Conservation (phyloP, 768 basidiomycete species). For the Lactarius psammicola region DNA sequence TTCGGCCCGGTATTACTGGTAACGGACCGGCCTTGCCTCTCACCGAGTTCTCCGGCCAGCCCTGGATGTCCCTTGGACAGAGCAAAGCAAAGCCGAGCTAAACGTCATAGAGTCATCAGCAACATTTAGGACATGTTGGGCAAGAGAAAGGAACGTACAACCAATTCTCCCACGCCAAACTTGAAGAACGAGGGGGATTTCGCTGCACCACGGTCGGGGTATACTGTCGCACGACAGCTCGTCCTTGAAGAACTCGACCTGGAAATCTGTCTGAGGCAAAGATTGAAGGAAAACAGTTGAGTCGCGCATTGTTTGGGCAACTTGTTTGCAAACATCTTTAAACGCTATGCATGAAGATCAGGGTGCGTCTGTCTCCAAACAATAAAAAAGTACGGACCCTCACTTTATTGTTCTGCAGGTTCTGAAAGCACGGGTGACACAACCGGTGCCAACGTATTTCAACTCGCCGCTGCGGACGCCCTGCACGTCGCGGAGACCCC, state of each 20-base stretch:
- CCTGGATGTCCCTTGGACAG: too few species aligned
- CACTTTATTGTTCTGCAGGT: slow-evolving; percentile 9
- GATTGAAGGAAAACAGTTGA: slow-evolving; percentile 43
- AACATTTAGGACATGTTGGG: neutral
- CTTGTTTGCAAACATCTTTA: slow-evolving; percentile 40
- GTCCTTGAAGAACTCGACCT: slow-evolving; percentile 44
- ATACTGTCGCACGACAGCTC: slow-evolving; percentile 29
- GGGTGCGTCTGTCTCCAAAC: neutral
- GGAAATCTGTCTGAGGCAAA: slow-evolving; percentile 44
- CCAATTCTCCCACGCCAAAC: neutral
- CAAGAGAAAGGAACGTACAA: slow-evolving; percentile 1
- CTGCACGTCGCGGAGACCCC: slow-evolving; percentile 43
- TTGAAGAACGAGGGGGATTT: neutral
- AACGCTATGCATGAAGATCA: slow-evolving; percentile 21
- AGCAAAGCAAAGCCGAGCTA: neutral
- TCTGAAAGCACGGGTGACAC: neutral
- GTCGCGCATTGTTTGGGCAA: slow-evolving; percentile 49
- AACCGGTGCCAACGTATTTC: slow-evolving; percentile 32
- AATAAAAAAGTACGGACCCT: neutral
- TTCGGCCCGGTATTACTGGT: neutral
- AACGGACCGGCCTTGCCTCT: neutral
- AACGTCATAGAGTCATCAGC: neutral
- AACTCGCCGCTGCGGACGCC: slow-evolving; percentile 44
- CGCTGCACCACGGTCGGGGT: neutral
- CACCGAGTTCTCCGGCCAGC: neutral